phyloP scores from a whole-genome alignment of 2,329 filamentous ascomycete genomes.

The Botrytis tulipae region DNA sequence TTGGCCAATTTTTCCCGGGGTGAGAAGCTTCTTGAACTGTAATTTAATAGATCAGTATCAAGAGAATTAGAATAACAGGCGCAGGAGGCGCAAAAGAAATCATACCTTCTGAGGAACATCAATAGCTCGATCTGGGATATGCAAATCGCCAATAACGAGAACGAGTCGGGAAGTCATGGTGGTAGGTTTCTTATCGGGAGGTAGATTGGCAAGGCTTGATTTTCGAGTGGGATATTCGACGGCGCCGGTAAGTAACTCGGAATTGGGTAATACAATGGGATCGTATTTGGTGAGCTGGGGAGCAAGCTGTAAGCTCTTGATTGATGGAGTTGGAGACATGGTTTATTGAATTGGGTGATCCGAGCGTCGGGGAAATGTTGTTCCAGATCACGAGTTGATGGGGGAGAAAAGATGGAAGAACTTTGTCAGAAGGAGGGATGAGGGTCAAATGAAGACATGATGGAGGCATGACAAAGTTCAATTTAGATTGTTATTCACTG shows the following conservation, averaged over 20 bases:
- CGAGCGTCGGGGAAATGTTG: slow-evolving; percentile 1
- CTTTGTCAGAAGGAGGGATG: neutral
- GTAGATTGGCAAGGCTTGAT: slow-evolving; percentile 9
- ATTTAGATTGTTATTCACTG: neutral
- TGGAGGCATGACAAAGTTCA: neutral
- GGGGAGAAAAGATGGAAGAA: neutral
- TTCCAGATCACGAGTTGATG: neutral
- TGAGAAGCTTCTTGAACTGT: slow-evolving; percentile 82
- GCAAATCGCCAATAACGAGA: slow-evolving; percentile 87
- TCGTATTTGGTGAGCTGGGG: neutral
- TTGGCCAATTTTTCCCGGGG: slow-evolving; percentile 79
- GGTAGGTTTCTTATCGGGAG: neutral
- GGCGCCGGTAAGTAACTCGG: slow-evolving; percentile 6
- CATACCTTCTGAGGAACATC: slow-evolving; percentile 85
- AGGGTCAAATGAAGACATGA: neutral
- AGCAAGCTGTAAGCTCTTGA: slow-evolving; percentile 12
- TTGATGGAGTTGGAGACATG: slow-evolving; percentile 4
- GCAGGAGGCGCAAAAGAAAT: slow-evolving; percentile 18
- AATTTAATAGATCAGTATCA: slow-evolving; percentile 7
- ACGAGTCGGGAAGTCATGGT: slow-evolving; percentile 80
- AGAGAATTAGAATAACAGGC: slow-evolving; percentile 20
- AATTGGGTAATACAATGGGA: slow-evolving; percentile 6
- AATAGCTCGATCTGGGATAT: slow-evolving; percentile 88
- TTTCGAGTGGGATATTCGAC: slow-evolving; percentile 15
- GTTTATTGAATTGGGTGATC: neutral